Base-by-base conservation (phyloP, 345 rosid species). In the Garcia nutans region DNA sequence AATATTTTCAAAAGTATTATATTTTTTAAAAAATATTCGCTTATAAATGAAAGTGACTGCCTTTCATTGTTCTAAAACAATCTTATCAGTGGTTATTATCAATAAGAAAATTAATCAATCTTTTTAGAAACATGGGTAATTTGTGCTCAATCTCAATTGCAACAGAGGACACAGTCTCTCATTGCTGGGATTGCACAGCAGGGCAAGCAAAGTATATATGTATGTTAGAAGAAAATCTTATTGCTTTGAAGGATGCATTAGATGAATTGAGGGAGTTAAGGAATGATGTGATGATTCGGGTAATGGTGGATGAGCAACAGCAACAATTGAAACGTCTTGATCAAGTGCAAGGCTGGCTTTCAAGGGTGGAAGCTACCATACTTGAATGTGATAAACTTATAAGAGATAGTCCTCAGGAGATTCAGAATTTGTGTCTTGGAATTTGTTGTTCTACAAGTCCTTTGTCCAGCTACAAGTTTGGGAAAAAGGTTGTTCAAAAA, bases 331-430 rank as follows among this genome's bases (percentile, higher is more conserved):
- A 52, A 64, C 49, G 0, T 9, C 31, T 44, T 0, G 15, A 52
- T 20, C 23, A 60, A 52, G 77, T 78, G 2, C 44, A 49, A 15
- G 9, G 49, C 0, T 78, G 81, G 81, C 28, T 73, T 50, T 61
- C n/a, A 16, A 73, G 70, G 45, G 74, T 45, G 6, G 57, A 24
- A 26, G 15, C 26, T 15, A 1, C 31, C 47, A 33, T 57, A 1
- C 0, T 5, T 22, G 68, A 26, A 68, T 49, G 15, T 64, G 42
- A 74, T 33, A 24, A 16, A 13, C 28, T 78, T 9, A 45, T 67
- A n/a, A 0, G 0, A 6, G 11, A 68, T 0, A 20, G 15, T 17
- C 22, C 64, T 19, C 23, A 54, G 62, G 64, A 67, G 42, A 41
- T 23, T 37, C 6, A 52, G 5, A 64, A 31, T 20, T 45, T 26